A percentile compares a stretch with the other conserved stretches of the same genome.
Evolutionary conservation across 352 stramenopile genomes (phyloP).

Genomic region (Pythium apleroticum): DNA sequence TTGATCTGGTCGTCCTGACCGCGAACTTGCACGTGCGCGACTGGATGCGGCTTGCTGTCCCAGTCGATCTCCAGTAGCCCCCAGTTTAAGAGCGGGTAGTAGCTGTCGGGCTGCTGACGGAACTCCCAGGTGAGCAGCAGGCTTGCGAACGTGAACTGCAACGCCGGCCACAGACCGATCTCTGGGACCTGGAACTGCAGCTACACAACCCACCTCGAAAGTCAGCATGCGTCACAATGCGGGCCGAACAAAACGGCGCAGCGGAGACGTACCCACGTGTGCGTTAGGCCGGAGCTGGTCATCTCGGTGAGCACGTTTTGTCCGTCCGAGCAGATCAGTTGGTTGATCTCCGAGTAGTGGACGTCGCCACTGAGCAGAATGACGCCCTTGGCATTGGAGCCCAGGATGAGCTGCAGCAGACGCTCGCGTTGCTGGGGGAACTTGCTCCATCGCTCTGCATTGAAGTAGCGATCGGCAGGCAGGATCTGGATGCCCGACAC

Average conservation of each 20-base stretch:
- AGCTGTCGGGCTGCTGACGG: slow-evolving; percentile 53
- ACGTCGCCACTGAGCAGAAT: slow-evolving; percentile 93
- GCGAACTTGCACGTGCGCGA: slow-evolving; percentile 61
- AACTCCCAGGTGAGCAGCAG: slow-evolving; percentile 79
- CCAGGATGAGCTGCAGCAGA: slow-evolving; percentile 82
- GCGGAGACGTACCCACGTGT: slow-evolving; percentile 82
- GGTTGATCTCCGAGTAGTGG: slow-evolving; percentile 92
- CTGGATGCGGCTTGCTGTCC: slow-evolving; percentile 42
- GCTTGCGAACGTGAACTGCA: slow-evolving; percentile 74
- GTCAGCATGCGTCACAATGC: not conserved
- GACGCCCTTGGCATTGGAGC: slow-evolving; percentile 81
- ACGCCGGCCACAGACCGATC: slow-evolving; percentile 50
- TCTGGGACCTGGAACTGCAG: slow-evolving; percentile 72
- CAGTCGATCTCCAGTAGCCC: slow-evolving; percentile 92
- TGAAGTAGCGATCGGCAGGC: slow-evolving; percentile 69
- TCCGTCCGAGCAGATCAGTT: slow-evolving; percentile 84
- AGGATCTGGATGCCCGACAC: slow-evolving; percentile 91
- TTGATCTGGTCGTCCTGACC: slow-evolving; percentile 68
- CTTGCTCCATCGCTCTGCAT: slow-evolving; percentile 87
- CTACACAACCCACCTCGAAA: slow-evolving; percentile 32
- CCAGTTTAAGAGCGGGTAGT: slow-evolving; percentile 92
- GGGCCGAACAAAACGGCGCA: not conserved
- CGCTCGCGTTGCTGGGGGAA: slow-evolving; percentile 84
- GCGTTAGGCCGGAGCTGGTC: slow-evolving; percentile 93
- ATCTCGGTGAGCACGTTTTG: slow-evolving; percentile 76